Conservation (phyloP, 768 basidiomycete species). For the Thelephora ganbajun region DNA sequence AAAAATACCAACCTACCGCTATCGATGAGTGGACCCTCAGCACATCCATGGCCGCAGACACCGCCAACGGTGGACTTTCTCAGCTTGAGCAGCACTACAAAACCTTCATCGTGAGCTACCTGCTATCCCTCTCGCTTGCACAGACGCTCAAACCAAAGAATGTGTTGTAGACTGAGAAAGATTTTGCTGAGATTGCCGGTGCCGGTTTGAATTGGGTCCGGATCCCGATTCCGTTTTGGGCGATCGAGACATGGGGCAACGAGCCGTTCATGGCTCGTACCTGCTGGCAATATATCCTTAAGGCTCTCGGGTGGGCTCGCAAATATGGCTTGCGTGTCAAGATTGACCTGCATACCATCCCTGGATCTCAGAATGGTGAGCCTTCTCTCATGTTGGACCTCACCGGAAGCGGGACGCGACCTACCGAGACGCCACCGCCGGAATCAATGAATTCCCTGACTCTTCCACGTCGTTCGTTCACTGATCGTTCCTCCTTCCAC, state of each 20-base stretch:
- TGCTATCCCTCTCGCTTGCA: not conserved
- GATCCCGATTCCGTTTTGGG: constrained; percentile 77
- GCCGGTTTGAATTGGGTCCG: constrained; percentile 81
- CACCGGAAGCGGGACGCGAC: no score
- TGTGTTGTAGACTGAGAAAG: constrained; percentile 50
- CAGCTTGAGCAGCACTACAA: constrained; percentile 57
- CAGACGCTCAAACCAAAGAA: not conserved
- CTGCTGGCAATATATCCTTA: constrained; percentile 74
- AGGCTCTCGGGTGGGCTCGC: constrained; percentile 66
- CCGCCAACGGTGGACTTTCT: constrained; percentile 32
- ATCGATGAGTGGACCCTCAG: constrained; percentile 61
- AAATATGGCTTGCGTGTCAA: constrained; percentile 84
- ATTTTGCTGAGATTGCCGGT: constrained; percentile 70
- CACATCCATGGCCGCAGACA: constrained; percentile 40
- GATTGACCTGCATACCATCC: constrained; percentile 67
- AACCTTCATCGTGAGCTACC: constrained; percentile 46
- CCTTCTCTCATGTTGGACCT: not conserved
- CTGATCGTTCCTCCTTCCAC: not conserved
- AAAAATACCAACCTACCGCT: constrained; percentile 32
- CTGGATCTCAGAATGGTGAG: constrained; percentile 66
- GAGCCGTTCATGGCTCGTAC: constrained; percentile 69
- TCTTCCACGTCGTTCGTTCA: not conserved
- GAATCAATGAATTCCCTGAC: no score
- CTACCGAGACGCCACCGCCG: no score
- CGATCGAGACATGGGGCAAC: constrained; percentile 56